Conservation (phyloP, 441 rosid genomes). For the Populus hybrid region DNA sequence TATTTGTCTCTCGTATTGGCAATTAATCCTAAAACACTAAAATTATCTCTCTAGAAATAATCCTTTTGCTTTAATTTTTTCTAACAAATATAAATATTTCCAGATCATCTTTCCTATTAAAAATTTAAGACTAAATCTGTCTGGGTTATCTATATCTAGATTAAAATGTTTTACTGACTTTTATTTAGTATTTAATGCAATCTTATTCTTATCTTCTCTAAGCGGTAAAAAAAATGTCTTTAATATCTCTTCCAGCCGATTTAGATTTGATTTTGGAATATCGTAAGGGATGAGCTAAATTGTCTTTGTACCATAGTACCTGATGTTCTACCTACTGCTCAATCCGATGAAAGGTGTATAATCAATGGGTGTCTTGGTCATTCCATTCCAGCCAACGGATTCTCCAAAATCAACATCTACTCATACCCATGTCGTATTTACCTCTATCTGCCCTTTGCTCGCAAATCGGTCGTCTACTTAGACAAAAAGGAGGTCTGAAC, state of each 20-base stretch:
- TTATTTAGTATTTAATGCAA: not conserved
- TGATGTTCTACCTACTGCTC: not conserved
- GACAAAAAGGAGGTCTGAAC: no score
- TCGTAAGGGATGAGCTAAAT: slow-evolving; percentile 22
- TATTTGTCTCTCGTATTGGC: no score
- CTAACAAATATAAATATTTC: not conserved
- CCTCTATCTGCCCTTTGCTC: no score
- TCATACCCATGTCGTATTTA: not conserved
- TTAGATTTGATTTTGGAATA: slow-evolving; percentile 29
- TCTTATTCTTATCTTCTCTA: no score
- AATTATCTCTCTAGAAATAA: no score
- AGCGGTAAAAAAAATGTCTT: not conserved
- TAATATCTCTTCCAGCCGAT: slow-evolving; percentile 14
- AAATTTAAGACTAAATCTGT: not conserved
- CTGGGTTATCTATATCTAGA: not conserved
- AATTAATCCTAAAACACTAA: no score
- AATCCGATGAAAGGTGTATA: not conserved
- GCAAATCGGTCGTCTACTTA: no score
- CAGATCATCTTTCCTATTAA: not conserved
- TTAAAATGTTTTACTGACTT: not conserved
- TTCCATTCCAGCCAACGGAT: no score
- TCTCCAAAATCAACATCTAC: not conserved
- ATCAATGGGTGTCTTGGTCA: not conserved
- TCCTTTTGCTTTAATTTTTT: no score
- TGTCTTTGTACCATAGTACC: not conserved